Conservation (phyloP, 2,329 filamentous ascomycete genomes). For the Metarhizium guizhouense region DNA sequence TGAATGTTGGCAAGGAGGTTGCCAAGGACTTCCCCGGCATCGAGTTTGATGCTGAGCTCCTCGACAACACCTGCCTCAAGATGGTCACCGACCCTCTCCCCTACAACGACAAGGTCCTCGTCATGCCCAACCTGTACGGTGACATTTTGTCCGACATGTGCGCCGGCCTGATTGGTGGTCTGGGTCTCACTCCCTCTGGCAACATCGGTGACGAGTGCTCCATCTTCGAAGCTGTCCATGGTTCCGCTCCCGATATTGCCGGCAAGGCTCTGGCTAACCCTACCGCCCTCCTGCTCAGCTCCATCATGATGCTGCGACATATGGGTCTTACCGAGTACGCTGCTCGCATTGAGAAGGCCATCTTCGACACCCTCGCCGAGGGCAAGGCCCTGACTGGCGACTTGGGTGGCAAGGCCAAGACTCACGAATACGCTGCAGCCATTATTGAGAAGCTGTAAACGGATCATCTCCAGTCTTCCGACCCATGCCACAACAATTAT, state of each 20-base stretch:
- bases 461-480: neutral
- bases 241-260: conserved; percentile 91
- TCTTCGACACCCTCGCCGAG: conserved; percentile 90
- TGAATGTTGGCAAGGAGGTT: conserved; percentile 75
- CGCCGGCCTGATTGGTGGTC: conserved; percentile 93
- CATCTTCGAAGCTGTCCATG: conserved; percentile 99
- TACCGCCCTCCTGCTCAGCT: conserved; percentile 86
- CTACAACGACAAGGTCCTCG: conserved; percentile 98
- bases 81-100: conserved; percentile 93
- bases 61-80: conserved; percentile 99
- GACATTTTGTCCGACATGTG: conserved; percentile 99
- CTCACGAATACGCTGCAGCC: conserved; percentile 82
- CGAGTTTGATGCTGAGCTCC: conserved; percentile 94
- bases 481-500: neutral
- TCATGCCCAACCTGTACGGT: conserved; percentile 97
- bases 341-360: conserved; percentile 81
- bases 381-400: conserved; percentile 95
- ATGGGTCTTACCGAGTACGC: conserved; percentile 87
- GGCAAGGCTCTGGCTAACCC: conserved; percentile 96
- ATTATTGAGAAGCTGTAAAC: conserved; percentile 66
- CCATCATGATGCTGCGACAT: conserved; percentile 99
- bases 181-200: conserved; percentile 92
- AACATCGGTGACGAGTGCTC: conserved; percentile 99
- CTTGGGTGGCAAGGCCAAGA: conserved; percentile 93
- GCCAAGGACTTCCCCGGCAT: conserved; percentile 93